Evolutionary conservation across 140 eudicot species (phyloP), one percentile per base, ranked within the genome.

Genomic region (Erigeron philadelphicus): DNA sequence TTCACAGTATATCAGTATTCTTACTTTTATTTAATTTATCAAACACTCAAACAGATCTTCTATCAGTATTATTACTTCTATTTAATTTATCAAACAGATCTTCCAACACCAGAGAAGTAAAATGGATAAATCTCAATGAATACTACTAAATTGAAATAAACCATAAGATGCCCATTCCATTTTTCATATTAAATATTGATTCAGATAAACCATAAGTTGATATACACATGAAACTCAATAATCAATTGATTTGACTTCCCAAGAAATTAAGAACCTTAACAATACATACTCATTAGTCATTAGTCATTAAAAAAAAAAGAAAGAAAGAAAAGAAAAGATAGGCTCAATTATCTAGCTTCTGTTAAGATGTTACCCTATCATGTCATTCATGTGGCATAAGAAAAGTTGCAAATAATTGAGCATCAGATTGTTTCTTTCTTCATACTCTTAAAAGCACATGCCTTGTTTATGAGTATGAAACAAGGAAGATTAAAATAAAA

Each of bases 11-110:
- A 53, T 16, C 52, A 16, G 38, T 0, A 3, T 6, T 68, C 12
- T 66, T 11, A n/a, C 25, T 53, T 53, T 8, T 55, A 56, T 41
- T 53, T 40, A 8, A 10, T 41, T 38, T 41, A 17, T 69, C 74
- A 41, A 53, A 16, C 17, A 18, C 15, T 69, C 74, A 17, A 53
- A 16, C 17, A 18, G 54, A 69, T 69, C 56, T 70, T 57, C 66
- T 21, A 21, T 21, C 25, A 21, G 25, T 21, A 21, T 21, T 21
- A 25, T 48, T 54, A 52, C 8, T 53, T 53, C 13, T 55, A 56
- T 41, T 53, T 40, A 8, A 17, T 41, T 38, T 41, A 17, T 69
- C 74, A 41, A 53, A 16, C 17, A 18, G 54, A 69, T 69, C 56
- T 70, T 57, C 66, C 57, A 57, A 23, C 16, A 21, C 46, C 56